Evolutionary conservation across 768 basidiomycete species (phyloP).

Genomic region (Trichaptum fuscoviolaceum): DNA sequence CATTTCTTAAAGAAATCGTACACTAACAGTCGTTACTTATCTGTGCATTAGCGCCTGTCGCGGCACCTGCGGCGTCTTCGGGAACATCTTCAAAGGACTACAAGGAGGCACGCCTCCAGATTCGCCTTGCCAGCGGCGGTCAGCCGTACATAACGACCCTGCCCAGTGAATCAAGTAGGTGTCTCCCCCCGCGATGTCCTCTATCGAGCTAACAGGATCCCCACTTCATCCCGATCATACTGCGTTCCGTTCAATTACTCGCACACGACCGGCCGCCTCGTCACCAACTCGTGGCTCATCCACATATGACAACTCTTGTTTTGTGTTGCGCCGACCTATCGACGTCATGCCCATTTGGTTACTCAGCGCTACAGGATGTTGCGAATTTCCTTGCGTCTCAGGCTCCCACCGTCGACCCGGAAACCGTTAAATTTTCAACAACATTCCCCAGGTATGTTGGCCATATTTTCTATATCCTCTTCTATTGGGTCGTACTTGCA

Average conservation of each 20-base stretch:
- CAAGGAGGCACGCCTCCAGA: slow-evolving; percentile 85
- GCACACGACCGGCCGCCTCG: too few relatives aligned
- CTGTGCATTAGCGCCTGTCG: slow-evolving; percentile 23
- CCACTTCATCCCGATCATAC: too few relatives aligned
- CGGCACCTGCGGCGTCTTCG: slow-evolving; percentile 30
- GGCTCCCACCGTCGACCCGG: slow-evolving; percentile 60
- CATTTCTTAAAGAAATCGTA: not conserved
- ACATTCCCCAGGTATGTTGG: slow-evolving; percentile 75
- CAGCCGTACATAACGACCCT: slow-evolving; percentile 77
- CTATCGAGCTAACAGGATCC: not conserved
- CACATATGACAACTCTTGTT: too few relatives aligned
- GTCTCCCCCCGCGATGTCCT: not conserved
- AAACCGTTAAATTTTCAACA: slow-evolving; percentile 71
- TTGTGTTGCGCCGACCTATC: not conserved
- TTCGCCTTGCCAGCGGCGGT: slow-evolving; percentile 77
- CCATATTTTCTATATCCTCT: slow-evolving; percentile 1
- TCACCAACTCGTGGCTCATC: too few relatives aligned
- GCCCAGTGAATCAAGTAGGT: slow-evolving; percentile 72
- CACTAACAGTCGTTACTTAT: not conserved
- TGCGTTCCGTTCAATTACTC: too few relatives aligned
- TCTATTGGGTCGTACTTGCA: not conserved
- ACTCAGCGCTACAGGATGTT: slow-evolving; percentile 71
- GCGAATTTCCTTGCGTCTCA: slow-evolving; percentile 86
- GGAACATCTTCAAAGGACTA: slow-evolving; percentile 58
- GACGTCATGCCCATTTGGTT: not conserved